Evolutionary conservation across 2,329 filamentous ascomycete genomes (phyloP).

Genomic region (Fusarium annulatum): DNA sequence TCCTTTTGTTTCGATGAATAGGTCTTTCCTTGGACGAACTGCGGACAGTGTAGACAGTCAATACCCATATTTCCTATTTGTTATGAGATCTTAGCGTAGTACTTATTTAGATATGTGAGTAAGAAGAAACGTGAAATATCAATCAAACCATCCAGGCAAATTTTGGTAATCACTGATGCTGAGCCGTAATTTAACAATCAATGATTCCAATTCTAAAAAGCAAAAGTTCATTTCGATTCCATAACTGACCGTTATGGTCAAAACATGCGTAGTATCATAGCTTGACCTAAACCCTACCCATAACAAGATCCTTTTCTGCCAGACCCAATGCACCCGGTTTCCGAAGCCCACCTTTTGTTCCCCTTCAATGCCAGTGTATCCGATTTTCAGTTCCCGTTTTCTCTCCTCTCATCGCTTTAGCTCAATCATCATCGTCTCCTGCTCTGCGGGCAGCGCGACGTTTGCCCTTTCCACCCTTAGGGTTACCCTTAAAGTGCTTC

Average conservation of each 20-base stretch:
- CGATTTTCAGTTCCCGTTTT: slow-evolving; percentile 58
- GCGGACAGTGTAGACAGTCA: slow-evolving; percentile 44
- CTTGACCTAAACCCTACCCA: slow-evolving; percentile 22
- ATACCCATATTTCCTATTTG: slow-evolving; percentile 48
- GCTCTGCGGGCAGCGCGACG: slow-evolving; percentile 37
- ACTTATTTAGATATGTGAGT: slow-evolving; percentile 12
- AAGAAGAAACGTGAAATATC: not conserved
- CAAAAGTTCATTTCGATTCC: slow-evolving; percentile 32
- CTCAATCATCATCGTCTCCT: slow-evolving; percentile 38
- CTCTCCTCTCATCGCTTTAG: slow-evolving; percentile 57
- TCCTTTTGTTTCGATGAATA: slow-evolving; percentile 30
- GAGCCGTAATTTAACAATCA: not conserved
- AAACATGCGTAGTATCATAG: slow-evolving; percentile 34
- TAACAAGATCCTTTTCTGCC: slow-evolving; percentile 32
- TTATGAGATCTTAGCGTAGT: slow-evolving; percentile 12
- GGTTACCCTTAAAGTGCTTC: slow-evolving; percentile 93
- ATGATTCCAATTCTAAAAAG: slow-evolving; percentile 26
- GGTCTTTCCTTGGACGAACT: slow-evolving; percentile 40
- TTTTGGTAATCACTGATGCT: not conserved
- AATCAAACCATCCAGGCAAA: not conserved
- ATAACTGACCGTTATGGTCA: slow-evolving; percentile 28
- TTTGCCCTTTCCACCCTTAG: slow-evolving; percentile 68
- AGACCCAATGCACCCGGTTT: slow-evolving; percentile 45
- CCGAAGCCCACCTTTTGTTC: slow-evolving; percentile 65
- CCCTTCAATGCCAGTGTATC: slow-evolving; percentile 8